These are phyloP conservation scores for Potentilla sterilis DNA, from an alignment of 306 rosid genomes.

Conservation along the genomic window DNA sequence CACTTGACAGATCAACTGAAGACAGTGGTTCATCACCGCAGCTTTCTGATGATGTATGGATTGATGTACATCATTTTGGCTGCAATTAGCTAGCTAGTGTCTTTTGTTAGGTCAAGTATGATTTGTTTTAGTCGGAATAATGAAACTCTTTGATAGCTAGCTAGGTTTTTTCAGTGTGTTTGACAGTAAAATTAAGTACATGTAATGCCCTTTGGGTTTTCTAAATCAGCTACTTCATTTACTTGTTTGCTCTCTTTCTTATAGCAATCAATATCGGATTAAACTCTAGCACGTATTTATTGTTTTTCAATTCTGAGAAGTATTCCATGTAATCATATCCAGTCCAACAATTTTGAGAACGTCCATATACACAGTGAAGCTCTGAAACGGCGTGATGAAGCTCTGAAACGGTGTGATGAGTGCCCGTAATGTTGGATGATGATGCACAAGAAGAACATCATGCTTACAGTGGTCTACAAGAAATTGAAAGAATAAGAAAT, in stretches of 20 bases:
- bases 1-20: slow-evolving; percentile 27
- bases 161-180: neutral
- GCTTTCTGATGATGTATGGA: neutral
- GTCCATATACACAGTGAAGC: too few relatives aligned
- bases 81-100: neutral
- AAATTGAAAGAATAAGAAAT: too few relatives aligned
- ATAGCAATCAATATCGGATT: neutral
- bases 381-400: too few relatives aligned
- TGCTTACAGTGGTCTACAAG: too few relatives aligned
- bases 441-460: too few relatives aligned
- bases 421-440: too few relatives aligned
- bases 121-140: neutral
- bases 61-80: neutral
- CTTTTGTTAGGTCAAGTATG: neutral
- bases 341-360: too few relatives aligned
- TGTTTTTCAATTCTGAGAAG: too few relatives aligned
- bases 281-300: too few relatives aligned
- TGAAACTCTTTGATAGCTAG: neutral
- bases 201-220: too few relatives aligned
- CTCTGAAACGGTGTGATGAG: too few relatives aligned
- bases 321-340: too few relatives aligned
- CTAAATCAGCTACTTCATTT: neutral
- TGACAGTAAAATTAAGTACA: neutral
- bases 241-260: neutral
- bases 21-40: neutral